Percentiles rank a stretch among this genome's conserved stretches.
Conservation (phyloP, 768 basidiomycete genomes). For the Exidia glandulosa region DNA sequence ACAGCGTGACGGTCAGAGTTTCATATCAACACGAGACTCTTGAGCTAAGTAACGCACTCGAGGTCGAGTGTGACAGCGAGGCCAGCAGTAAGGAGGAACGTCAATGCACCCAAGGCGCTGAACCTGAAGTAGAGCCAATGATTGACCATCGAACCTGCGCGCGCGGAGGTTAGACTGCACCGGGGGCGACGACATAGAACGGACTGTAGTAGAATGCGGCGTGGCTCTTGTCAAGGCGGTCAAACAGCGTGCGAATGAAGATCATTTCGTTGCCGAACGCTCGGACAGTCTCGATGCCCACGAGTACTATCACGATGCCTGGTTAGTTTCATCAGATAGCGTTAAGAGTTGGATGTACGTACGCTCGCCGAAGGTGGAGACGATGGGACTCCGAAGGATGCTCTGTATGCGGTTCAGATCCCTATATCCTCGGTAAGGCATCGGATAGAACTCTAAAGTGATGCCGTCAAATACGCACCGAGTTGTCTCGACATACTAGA, state of each 20-base stretch:
- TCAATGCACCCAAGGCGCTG: conserved; percentile 23
- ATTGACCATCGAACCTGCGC: background rate
- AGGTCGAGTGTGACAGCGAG: conserved; percentile 14
- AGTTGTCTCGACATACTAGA: background rate
- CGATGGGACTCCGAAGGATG: conserved; percentile 16
- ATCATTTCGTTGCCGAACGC: conserved; percentile 7
- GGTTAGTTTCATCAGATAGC: conserved; percentile 12
- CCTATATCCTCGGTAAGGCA: conserved; percentile 15
- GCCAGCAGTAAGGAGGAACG: conserved; percentile 21
- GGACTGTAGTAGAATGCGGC: background rate
- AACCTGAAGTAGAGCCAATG: conserved; percentile 13
- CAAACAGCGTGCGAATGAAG: conserved; percentile 1
- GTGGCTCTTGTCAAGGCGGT: conserved; percentile 2
- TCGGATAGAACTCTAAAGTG: background rate
- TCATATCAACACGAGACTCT: background rate
- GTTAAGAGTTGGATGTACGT: background rate
- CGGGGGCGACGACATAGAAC: background rate
- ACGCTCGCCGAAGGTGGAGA: conserved; percentile 7
- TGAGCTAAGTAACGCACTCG: background rate
- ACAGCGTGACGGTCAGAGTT: no score
- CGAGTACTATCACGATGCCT: conserved; percentile 18
- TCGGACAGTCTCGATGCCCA: conserved; percentile 9
- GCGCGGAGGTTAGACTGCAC: background rate
- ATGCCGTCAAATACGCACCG: background rate
- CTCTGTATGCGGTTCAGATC: conserved; percentile 24